Evolutionary conservation across 306 rosid species (phyloP).

Genomic region (Pterocarpus macrocarpus): DNA sequence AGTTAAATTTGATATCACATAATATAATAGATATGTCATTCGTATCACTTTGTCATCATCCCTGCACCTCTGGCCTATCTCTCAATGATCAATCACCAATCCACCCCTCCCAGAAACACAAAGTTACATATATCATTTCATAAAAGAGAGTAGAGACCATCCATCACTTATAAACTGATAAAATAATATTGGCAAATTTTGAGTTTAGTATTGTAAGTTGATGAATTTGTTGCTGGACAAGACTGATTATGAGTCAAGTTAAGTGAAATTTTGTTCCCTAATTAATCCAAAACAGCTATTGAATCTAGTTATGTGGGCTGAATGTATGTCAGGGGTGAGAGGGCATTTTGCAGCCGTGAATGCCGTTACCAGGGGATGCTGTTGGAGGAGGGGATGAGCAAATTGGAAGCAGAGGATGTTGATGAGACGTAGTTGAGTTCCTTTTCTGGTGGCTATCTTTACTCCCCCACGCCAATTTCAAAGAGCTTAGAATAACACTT

Average conservation of each 20-base stretch:
- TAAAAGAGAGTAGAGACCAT: too few species aligned
- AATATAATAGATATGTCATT: background rate
- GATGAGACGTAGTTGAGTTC: slow-evolving; percentile 35
- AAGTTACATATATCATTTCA: background rate
- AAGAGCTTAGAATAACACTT: slow-evolving; percentile 36
- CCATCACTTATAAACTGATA: background rate
- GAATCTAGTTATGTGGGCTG: slow-evolving; percentile 5
- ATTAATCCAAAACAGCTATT: background rate
- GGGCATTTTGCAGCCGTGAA: slow-evolving; percentile 92
- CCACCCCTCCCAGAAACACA: background rate
- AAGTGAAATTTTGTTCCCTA: background rate
- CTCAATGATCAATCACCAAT: background rate
- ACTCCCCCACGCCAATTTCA: background rate
- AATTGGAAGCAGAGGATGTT: slow-evolving; percentile 47
- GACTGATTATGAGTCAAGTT: background rate
- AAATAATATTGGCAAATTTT: background rate
- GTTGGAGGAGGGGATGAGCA: slow-evolving; percentile 65
- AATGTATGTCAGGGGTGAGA: slow-evolving; percentile 77
- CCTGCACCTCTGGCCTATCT: background rate
- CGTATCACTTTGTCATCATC: slow-evolving; percentile 11
- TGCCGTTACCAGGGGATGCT: slow-evolving; percentile 80
- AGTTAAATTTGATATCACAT: background rate
- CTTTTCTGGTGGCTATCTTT: slow-evolving; percentile 3
- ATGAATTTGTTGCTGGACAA: background rate
- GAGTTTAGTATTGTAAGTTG: background rate